phyloP scores from a whole-genome alignment of 1,284 basidiomycete species.

The Austroboletus niveus region DNA sequence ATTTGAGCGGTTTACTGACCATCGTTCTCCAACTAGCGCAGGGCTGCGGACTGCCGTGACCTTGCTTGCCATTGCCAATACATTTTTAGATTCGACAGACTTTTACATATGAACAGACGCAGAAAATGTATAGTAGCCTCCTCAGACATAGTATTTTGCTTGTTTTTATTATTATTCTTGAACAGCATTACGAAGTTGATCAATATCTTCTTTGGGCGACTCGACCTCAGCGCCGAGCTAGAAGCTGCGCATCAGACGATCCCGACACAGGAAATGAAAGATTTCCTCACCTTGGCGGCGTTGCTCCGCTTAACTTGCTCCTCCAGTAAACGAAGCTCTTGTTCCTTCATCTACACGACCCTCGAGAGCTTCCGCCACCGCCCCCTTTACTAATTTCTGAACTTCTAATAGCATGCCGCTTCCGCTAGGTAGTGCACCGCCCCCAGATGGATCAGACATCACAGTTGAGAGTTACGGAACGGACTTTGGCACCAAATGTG shows the following conservation, averaged over 20 bases:
- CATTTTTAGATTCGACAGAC: no score
- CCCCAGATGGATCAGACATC: slow-evolving; percentile 98
- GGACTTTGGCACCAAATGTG: slow-evolving; percentile 76
- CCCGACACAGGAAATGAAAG: neutral
- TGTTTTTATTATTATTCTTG: slow-evolving; percentile 57
- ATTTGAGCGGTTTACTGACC: no score
- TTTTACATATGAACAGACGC: no score
- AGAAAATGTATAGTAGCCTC: slow-evolving; percentile 43
- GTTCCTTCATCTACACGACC: slow-evolving; percentile 86
- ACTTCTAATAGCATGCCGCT: slow-evolving; percentile 82
- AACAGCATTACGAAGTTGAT: slow-evolving; percentile 65
- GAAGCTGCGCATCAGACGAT: neutral
- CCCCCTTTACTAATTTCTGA: slow-evolving; percentile 78
- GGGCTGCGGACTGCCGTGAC: no score
- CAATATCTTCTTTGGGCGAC: slow-evolving; percentile 65
- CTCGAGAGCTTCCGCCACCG: slow-evolving; percentile 67
- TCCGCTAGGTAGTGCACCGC: slow-evolving; percentile 81
- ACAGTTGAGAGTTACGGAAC: slow-evolving; percentile 91
- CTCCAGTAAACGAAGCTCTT: slow-evolving; percentile 82
- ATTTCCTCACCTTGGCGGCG: slow-evolving; percentile 66
- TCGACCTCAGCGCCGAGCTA: slow-evolving; percentile 85
- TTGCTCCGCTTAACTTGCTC: slow-evolving; percentile 89
- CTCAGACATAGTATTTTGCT: slow-evolving; percentile 72
- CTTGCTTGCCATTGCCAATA: no score
- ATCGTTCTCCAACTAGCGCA: no score